Evolutionary conservation across 1,139 yeast genomes (phyloP).

Genomic region (Diutina pseudorugosa): DNA sequence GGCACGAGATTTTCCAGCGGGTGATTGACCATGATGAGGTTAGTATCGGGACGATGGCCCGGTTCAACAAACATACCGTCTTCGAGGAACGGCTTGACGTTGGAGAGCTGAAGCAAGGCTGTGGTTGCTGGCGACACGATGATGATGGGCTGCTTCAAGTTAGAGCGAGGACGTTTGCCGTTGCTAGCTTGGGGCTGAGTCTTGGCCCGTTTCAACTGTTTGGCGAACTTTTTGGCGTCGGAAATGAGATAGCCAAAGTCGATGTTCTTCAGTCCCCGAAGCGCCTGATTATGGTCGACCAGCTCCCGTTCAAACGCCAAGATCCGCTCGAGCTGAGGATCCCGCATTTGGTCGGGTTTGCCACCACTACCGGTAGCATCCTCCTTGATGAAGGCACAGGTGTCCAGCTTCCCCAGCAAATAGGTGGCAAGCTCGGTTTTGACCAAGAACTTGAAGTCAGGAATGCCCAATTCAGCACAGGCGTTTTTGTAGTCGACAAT

Average conservation of each 20-base stretch:
- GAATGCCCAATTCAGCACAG: conserved; percentile 52
- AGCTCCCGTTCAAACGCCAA: conserved; percentile 51
- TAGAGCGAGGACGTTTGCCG: background rate
- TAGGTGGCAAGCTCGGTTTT: conserved; percentile 77
- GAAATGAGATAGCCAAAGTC: conserved; percentile 65
- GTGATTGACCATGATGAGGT: conserved; percentile 43
- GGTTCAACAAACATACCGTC: conserved; percentile 63
- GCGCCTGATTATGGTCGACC: conserved; percentile 66
- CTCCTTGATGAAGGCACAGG: conserved; percentile 37
- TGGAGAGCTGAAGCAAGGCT: conserved; percentile 67
- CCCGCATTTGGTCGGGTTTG: conserved; percentile 12
- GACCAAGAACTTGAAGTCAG: conserved; percentile 73
- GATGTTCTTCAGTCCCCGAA: conserved; percentile 66
- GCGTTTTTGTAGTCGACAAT: conserved; percentile 75
- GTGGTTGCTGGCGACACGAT: conserved; percentile 92
- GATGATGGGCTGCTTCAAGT: conserved; percentile 50
- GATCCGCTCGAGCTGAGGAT: conserved; percentile 46
- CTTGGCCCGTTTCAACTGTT: conserved; percentile 35
- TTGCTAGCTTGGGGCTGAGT: background rate
- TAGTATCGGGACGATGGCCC: conserved; percentile 19
- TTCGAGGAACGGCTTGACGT: conserved; percentile 74
- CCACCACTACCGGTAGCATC: conserved; percentile 7
- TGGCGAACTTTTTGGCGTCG: conserved; percentile 56
- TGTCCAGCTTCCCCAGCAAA: conserved; percentile 56
- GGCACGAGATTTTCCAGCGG: conserved; percentile 42